These are phyloP conservation scores for Didymella sp. DNA, from an alignment of 2,329 filamentous ascomycete genomes.

Conservation along the genomic window DNA sequence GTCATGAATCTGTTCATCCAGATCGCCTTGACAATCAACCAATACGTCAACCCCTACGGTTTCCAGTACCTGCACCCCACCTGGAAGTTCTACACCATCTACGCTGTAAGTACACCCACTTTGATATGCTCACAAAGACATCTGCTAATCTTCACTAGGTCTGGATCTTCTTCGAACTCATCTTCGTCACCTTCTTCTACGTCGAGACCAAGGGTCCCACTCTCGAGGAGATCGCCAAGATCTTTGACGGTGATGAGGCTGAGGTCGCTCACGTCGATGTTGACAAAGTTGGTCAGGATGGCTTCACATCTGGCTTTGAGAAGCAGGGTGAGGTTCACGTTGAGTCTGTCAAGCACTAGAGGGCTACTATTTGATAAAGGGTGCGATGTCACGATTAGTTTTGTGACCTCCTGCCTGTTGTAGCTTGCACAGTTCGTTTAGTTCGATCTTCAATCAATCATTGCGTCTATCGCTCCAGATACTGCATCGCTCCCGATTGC, in stretches of 20 bases:
- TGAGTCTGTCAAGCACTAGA: slow-evolving; percentile 19
- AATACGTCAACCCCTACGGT: slow-evolving; percentile 68
- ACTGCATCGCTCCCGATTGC: background rate
- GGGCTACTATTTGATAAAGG: background rate
- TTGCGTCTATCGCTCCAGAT: background rate
- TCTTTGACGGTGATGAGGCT: slow-evolving; percentile 71
- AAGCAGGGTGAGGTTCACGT: slow-evolving; percentile 32
- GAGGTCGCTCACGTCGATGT: slow-evolving; percentile 45
- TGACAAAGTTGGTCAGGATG: slow-evolving; percentile 30
- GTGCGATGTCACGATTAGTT: no score
- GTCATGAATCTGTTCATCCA: slow-evolving; percentile 70
- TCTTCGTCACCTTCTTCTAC: slow-evolving; percentile 71
- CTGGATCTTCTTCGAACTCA: slow-evolving; percentile 66
- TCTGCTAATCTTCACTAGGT: slow-evolving; percentile 41
- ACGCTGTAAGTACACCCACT: slow-evolving; percentile 56
- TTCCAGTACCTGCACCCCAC: slow-evolving; percentile 64
- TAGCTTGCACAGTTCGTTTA: background rate
- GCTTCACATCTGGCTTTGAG: slow-evolving; percentile 26
- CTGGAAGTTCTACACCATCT: slow-evolving; percentile 72
- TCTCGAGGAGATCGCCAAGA: slow-evolving; percentile 72
- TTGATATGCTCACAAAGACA: background rate
- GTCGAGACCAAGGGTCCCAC: slow-evolving; percentile 75
- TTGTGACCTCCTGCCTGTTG: background rate
- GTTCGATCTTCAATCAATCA: background rate
- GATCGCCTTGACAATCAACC: slow-evolving; percentile 66